These are phyloP conservation scores for Phytophthora citricola DNA, from an alignment of 352 stramenopile species.

Conservation along the genomic window DNA sequence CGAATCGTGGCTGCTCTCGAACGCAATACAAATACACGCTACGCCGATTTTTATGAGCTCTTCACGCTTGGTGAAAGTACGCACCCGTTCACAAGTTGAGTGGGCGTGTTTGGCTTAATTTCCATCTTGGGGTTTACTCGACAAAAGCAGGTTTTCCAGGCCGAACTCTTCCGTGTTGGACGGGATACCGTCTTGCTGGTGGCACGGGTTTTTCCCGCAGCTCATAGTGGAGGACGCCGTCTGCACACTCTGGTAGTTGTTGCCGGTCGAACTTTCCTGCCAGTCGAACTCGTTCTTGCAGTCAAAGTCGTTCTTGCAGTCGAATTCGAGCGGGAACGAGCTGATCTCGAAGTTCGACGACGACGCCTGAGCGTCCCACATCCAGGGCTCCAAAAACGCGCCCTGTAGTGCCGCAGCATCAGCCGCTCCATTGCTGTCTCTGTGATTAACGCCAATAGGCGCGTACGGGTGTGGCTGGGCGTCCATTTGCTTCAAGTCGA, in stretches of 20 bases:
- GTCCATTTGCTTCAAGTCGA: conserved; percentile 36
- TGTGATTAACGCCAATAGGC: conserved; percentile 3
- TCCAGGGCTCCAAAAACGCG: conserved; percentile 71
- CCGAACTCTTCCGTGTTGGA: conserved; percentile 67
- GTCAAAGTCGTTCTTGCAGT: conserved; percentile 28
- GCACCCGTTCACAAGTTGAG: neutral
- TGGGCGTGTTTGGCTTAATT: conserved; percentile 5
- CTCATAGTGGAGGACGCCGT: conserved; percentile 24
- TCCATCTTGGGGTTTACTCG: conserved; percentile 42
- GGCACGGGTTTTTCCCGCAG: conserved; percentile 37
- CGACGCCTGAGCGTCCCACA: conserved; percentile 58
- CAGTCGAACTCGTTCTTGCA: conserved; percentile 56
- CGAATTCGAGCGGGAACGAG: conserved; percentile 54
- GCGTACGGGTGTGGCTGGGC: conserved; percentile 49
- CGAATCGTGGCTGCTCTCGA: conserved; percentile 19
- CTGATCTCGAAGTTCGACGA: conserved; percentile 52
- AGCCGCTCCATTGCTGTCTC: conserved; percentile 15
- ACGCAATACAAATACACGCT: conserved; percentile 39
- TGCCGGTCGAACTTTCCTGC: conserved; percentile 35
- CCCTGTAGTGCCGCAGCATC: conserved; percentile 49
- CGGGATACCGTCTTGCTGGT: conserved; percentile 47
- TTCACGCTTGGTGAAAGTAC: conserved; percentile 25
- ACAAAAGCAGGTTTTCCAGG: conserved; percentile 70
- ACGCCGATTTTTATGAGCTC: conserved; percentile 24
- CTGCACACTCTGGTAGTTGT: conserved; percentile 18